Percentiles rank a stretch among this genome's conserved stretches.
phyloP scores from a whole-genome alignment of 176 grass and related monocot species.

The Avena atlantica region DNA sequence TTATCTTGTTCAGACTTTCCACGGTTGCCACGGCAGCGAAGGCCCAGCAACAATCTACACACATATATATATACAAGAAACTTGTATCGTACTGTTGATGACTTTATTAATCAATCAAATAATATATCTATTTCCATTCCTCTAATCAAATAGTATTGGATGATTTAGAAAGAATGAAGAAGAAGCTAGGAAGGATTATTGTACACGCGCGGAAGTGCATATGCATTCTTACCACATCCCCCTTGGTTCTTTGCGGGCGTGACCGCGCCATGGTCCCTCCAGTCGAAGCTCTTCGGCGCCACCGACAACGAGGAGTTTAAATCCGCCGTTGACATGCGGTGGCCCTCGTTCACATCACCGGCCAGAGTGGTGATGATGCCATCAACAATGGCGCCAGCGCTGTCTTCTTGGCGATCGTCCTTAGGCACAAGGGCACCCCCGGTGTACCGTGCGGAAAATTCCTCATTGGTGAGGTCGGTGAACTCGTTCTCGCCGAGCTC shows the following conservation, averaged over 20 bases:
- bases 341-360: neutral
- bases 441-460: slow-evolving; percentile 1
- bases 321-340: too few relatives aligned
- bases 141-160: too few relatives aligned
- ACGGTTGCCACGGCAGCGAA: neutral
- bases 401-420: too few relatives aligned
- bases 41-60: neutral
- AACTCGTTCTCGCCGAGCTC: slow-evolving; percentile 30
- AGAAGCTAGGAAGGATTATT: too few relatives aligned
- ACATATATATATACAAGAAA: neutral
- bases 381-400: too few relatives aligned
- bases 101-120: too few relatives aligned
- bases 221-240: slow-evolving; percentile 43
- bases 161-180: too few relatives aligned
- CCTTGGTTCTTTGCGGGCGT: slow-evolving; percentile 57
- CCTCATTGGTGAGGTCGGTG: neutral
- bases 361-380: neutral
- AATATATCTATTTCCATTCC: too few relatives aligned
- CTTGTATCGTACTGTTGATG: neutral
- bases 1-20: neutral
- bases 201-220: neutral
- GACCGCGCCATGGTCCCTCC: slow-evolving; percentile 57
- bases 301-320: too few relatives aligned
- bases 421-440: neutral
- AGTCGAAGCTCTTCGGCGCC: slow-evolving; percentile 38